Conservation (phyloP, 1,284 basidiomycete genomes). For the Apiotrichum mycotoxinovorans region DNA sequence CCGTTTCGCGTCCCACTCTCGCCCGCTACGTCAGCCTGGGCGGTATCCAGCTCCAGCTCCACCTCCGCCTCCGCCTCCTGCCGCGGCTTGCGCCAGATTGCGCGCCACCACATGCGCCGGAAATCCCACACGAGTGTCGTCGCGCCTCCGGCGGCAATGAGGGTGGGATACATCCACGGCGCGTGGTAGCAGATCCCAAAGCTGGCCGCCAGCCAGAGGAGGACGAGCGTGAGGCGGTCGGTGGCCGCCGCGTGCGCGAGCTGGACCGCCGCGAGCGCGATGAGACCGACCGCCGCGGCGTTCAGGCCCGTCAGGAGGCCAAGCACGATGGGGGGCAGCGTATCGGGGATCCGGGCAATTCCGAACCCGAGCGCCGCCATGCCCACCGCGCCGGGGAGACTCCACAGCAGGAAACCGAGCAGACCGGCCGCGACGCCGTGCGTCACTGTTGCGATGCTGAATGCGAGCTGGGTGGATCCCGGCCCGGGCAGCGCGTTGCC, state of each 20-base stretch:
- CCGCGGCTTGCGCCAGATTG: not conserved
- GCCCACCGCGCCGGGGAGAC: constrained; percentile 54
- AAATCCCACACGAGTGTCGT: constrained; percentile 43
- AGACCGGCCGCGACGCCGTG: constrained; percentile 47
- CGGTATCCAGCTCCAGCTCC: constrained; percentile 7
- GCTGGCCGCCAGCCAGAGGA: constrained; percentile 55
- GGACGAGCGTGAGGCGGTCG: constrained; percentile 53
- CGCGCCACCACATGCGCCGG: constrained; percentile 17
- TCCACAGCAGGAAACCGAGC: constrained; percentile 49
- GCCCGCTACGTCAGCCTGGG: too few species aligned
- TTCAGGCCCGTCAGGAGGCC: constrained; percentile 60
- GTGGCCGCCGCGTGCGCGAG: constrained; percentile 55
- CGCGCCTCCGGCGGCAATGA: constrained; percentile 45
- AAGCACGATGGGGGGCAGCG: constrained; percentile 55
- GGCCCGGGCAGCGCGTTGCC: constrained; percentile 53
- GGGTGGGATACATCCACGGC: constrained; percentile 51
- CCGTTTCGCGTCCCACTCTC: too few species aligned
- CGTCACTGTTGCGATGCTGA: constrained; percentile 46
- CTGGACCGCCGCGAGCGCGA: constrained; percentile 58
- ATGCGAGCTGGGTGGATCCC: constrained; percentile 50
- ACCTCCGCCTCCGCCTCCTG: not conserved
- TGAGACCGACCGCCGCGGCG: constrained; percentile 59
- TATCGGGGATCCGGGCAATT: constrained; percentile 53
- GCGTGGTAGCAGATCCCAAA: constrained; percentile 58
- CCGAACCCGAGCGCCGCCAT: constrained; percentile 58